A percentile compares a stretch with the other conserved stretches of the same genome.
Conservation (phyloP, 2,329 filamentous ascomycete genomes). For the Ophiostoma himal-ulmi region DNA sequence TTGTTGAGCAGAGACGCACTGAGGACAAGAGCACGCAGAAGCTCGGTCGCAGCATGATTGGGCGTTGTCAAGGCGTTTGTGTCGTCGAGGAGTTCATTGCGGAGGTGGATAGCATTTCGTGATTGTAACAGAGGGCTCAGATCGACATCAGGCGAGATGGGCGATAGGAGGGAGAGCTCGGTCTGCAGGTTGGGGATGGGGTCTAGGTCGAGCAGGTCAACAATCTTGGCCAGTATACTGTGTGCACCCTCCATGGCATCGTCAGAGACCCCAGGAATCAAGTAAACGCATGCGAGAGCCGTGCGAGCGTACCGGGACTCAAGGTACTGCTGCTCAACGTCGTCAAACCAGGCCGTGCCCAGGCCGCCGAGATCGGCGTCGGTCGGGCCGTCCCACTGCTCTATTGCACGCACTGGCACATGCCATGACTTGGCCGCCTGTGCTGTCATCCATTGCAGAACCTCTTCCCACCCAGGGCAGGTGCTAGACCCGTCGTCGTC, state of each 20-base stretch:
- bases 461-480: slow-evolving; percentile 61
- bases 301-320: slow-evolving; percentile 61
- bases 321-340: slow-evolving; percentile 54
- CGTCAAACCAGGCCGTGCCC: slow-evolving; percentile 51
- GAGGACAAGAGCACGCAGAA: slow-evolving; percentile 59
- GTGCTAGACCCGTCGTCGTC: slow-evolving; percentile 22
- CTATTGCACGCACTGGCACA: slow-evolving; percentile 56
- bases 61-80: slow-evolving; percentile 62
- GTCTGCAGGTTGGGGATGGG: slow-evolving; percentile 45
- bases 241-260: slow-evolving; percentile 57
- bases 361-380: slow-evolving; percentile 64
- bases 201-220: slow-evolving; percentile 55
- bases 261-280: slow-evolving; percentile 53
- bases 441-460: slow-evolving; percentile 60
- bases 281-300: slow-evolving; percentile 61
- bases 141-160: slow-evolving; percentile 30
- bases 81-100: slow-evolving; percentile 50
- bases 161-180: slow-evolving; percentile 43
- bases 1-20: slow-evolving; percentile 51
- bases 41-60: slow-evolving; percentile 46
- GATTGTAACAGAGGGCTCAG: slow-evolving; percentile 35
- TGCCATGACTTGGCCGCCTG: slow-evolving; percentile 55
- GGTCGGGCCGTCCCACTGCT: slow-evolving; percentile 66
- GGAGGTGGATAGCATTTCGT: slow-evolving; percentile 42
- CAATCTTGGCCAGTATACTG: slow-evolving; percentile 53